Base-by-base conservation (phyloP, 768 basidiomycete species). In the Mycena polygramma region DNA sequence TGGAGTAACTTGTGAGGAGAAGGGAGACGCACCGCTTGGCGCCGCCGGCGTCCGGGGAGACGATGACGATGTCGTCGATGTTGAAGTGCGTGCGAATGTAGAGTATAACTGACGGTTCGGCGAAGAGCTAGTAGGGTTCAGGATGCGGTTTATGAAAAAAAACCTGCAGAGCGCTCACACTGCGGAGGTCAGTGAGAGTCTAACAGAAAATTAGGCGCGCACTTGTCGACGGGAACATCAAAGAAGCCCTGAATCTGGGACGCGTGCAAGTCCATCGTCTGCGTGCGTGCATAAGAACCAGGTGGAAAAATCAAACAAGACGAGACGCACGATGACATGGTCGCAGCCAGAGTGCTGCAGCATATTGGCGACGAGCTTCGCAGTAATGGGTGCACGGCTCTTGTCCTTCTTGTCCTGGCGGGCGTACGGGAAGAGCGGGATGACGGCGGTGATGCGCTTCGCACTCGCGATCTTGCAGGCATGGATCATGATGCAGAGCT, bases 231-330 rank as follows among this genome's bases (percentile, higher is more conserved):
- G 10, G 98, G 98, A 52, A 99, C 97, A 81, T 99, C 97, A 81
- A 99, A 99, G 85, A 99, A 99, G 8, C 98, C 98, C 83, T 99
- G 98, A 72, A 99, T 99, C 79, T 99, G 98, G 2, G 96, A 97
- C 39, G 98, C 98, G 79, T 99, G 97, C 68, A 99, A 85, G 83
- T 99, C 98, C 96, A 99, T 98, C 11, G 97, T 99, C 95, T 97
- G 73, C 43, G 22, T 24, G 57, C 51, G 26, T 24, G 41, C 51
- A 30, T 57, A 58, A 57, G 59, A 45, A 61, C 20, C 20, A 10
- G 30, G 45, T 53, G n/a, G 17, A 37, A 57, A 41, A 22, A 20
- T 35, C 52, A 36, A 57, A 11, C 41, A 63, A 11, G 0, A 53
- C 46, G 35, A 69, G 43, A 87, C 94, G 82, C 79, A 97, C 95